Base-by-base conservation (phyloP, 306 rosid species). In the Inga laurina region DNA sequence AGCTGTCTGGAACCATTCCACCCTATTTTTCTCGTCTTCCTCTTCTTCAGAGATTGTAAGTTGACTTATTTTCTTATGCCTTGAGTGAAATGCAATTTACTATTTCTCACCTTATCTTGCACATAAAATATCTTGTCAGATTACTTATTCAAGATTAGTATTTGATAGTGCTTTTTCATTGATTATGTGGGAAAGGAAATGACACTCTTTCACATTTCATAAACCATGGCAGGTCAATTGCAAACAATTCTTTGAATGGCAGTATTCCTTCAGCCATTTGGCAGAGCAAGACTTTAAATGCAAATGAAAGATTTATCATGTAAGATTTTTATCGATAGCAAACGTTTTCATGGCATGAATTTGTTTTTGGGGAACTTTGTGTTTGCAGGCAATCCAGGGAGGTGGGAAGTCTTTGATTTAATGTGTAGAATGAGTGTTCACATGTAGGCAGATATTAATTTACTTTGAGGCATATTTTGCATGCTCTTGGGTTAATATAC, bases 21-120 rank as follows among this genome's bases (percentile, higher is more conserved):
- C 24, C 90, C 69, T 77, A 77, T 84, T 85, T 93, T 87, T 90
- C 97, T 12, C 64, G 5, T 52, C 93, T 96, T 68, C 93, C 94
- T 18, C 80, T 4, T 57, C 97, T 96, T 88, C 98, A 96, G 86
- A 92, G 68, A 81, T 78, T 96, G 99, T 96, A 82, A 93, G 98
- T 77, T 67, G 41, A 72, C 78, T 49, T 74, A 22, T 71, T 59
- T 71, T 34, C 37, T 74, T 64, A 19, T 66, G 37, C 41, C 65
- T 75, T 74, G 52, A 52, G 52, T 24, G 52, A 66, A 66, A 79
- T 32, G 21, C n/a, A 15, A 37, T 61, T 34, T 45, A 68, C 34
- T 39, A 1, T 62, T 54, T 64, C 77, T 75, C 51, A 70, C 45
- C 79, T 57, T 74, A 44, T 85, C n/a, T 43, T 67, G 7, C 21